Percentiles rank a stretch among this genome's conserved stretches.
Conservation (phyloP, 1,284 basidiomycete genomes). For the Cutaneotrichosporon curvatum region DNA sequence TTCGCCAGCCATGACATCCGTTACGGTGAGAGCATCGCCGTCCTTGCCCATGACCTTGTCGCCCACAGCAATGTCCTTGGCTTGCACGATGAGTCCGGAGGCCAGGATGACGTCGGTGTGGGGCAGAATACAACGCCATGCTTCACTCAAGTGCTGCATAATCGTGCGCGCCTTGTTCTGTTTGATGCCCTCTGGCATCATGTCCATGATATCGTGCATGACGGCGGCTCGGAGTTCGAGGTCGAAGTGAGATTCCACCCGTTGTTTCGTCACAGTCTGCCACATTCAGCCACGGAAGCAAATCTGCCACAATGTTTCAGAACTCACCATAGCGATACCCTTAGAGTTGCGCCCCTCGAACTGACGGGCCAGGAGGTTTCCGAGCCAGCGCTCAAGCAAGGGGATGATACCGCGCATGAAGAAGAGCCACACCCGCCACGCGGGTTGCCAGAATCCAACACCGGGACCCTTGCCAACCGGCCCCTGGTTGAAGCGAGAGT, state of each 20-base stretch:
- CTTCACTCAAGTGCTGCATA: conserved; percentile 87
- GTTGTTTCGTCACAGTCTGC: conserved; percentile 99
- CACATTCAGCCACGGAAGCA: conserved; percentile 26
- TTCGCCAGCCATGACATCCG: background rate
- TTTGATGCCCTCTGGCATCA: conserved; percentile 98
- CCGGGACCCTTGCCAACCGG: conserved; percentile 99
- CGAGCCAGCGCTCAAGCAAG: conserved; percentile 93
- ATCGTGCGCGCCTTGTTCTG: conserved; percentile 84
- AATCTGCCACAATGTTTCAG: conserved; percentile 1
- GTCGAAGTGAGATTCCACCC: conserved; percentile 98
- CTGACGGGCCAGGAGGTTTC: conserved; percentile 93
- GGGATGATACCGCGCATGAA: conserved; percentile 99
- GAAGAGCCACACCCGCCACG: conserved; percentile 99
- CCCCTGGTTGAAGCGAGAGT: conserved; percentile 81
- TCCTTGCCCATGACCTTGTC: background rate
- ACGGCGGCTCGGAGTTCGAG: conserved; percentile 95
- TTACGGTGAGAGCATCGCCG: background rate
- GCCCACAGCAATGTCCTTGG: background rate
- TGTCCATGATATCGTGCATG: conserved; percentile 96
- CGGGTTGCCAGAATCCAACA: conserved; percentile 99
- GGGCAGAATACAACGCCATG: conserved; percentile 8
- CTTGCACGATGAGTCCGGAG: background rate
- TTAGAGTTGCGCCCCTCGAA: conserved; percentile 97
- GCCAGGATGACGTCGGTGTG: conserved; percentile 1
- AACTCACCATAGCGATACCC: conserved; percentile 81